Conservation (phyloP, 306 rosid genomes). For the Hippophae rhamnoides region DNA sequence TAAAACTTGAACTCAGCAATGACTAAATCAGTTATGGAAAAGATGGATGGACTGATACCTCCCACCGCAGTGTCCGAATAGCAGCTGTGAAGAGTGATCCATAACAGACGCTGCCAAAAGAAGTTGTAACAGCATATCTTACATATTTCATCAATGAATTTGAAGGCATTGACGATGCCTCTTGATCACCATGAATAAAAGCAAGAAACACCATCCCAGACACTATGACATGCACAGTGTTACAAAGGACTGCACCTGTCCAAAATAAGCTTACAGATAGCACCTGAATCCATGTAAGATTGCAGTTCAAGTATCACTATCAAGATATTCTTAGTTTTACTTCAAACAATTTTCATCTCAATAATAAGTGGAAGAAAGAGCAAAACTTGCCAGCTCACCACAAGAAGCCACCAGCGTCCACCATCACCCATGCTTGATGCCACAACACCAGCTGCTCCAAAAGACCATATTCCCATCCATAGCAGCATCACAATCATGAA, state of each 20-base stretch:
- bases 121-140: slow-evolving; percentile 73
- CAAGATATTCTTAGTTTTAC: slow-evolving; percentile 8
- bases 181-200: slow-evolving; percentile 69
- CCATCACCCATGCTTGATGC: slow-evolving; percentile 88
- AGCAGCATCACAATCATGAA: slow-evolving; percentile 77
- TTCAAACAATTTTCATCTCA: slow-evolving; percentile 11
- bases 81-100: slow-evolving; percentile 97
- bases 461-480: slow-evolving; percentile 92
- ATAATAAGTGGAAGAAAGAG: slow-evolving; percentile 39
- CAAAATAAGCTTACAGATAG: slow-evolving; percentile 91
- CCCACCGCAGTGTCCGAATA: slow-evolving; percentile 89
- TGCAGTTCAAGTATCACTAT: slow-evolving; percentile 18
- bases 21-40: slow-evolving; percentile 13
- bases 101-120: slow-evolving; percentile 96
- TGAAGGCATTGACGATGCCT: slow-evolving; percentile 48
- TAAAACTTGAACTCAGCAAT: background rate
- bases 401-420: slow-evolving; percentile 99
- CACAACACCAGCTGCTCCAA: slow-evolving; percentile 97
- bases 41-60: slow-evolving; percentile 36
- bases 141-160: slow-evolving; percentile 57
- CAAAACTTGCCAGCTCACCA: slow-evolving; percentile 99
- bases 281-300: slow-evolving; percentile 47
- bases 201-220: slow-evolving; percentile 90
- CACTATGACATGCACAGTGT: slow-evolving; percentile 82
- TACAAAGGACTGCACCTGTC: slow-evolving; percentile 95